Percentiles rank a stretch among this genome's conserved stretches.
Conservation (phyloP, 2,329 filamentous ascomycete genomes). For the Epichloe sibirici region DNA sequence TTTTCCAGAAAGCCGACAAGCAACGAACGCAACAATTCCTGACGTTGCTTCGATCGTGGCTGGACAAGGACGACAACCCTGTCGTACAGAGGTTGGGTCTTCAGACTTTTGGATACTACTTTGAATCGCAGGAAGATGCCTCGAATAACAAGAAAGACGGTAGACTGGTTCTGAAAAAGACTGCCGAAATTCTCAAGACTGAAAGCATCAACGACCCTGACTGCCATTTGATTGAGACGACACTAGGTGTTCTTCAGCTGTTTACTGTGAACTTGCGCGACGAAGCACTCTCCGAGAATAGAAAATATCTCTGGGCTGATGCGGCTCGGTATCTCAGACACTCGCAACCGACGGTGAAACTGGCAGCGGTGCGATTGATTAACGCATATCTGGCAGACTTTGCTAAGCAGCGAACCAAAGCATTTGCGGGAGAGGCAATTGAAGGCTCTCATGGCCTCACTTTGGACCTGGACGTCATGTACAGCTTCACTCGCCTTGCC, state of each 20-base stretch:
- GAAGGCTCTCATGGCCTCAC: conserved; percentile 58
- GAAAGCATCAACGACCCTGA: conserved; percentile 42
- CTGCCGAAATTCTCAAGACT: conserved; percentile 39
- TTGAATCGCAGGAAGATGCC: conserved; percentile 52
- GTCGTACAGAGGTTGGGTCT: conserved; percentile 62
- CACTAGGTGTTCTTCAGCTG: conserved; percentile 56
- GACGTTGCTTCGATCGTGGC: conserved; percentile 59
- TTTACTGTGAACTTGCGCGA: conserved; percentile 56
- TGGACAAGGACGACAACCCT: conserved; percentile 60
- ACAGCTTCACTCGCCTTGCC: conserved; percentile 39
- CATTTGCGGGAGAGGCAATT: conserved; percentile 42
- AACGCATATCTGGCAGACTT: conserved; percentile 73
- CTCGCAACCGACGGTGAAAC: conserved; percentile 61
- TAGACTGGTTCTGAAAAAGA: conserved; percentile 44
- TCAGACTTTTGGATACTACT: conserved; percentile 72
- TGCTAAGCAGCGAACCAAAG: conserved; percentile 45
- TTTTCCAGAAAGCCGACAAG: conserved; percentile 67
- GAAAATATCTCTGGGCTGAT: conserved; percentile 56
- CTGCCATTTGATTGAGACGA: conserved; percentile 63
- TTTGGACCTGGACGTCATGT: conserved; percentile 52
- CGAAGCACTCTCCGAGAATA: conserved; percentile 46
- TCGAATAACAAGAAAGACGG: conserved; percentile 56
- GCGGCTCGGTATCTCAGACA: conserved; percentile 60
- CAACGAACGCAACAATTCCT: conserved; percentile 62
- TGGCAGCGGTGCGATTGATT: conserved; percentile 61